Conservation (phyloP, 2,329 filamentous ascomycete genomes). For the Chrysoporthe austroafricana region DNA sequence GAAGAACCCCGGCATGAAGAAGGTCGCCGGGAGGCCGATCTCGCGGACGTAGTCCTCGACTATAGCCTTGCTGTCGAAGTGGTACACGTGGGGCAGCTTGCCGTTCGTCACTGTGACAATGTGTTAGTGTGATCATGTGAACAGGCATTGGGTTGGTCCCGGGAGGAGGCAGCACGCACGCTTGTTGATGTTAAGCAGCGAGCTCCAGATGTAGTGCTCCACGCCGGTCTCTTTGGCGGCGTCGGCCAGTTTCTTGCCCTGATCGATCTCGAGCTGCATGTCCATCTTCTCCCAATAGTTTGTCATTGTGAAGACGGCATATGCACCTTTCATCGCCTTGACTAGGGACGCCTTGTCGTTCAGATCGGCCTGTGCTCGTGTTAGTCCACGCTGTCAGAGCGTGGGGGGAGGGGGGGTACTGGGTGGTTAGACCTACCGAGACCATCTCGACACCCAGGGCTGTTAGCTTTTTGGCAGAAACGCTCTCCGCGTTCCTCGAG, state of each 20-base stretch:
- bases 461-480: conserved; percentile 48
- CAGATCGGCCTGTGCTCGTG: conserved; percentile 48
- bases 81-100: conserved; percentile 46
- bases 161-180: conserved; percentile 35
- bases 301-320: conserved; percentile 57
- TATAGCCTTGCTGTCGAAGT: conserved; percentile 62
- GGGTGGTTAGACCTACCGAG: conserved; percentile 37
- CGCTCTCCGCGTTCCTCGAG: conserved; percentile 52
- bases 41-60: conserved; percentile 58
- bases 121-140: background rate
- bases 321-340: conserved; percentile 48
- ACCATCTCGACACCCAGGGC: conserved; percentile 55
- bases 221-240: conserved; percentile 48
- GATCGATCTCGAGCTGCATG: conserved; percentile 47
- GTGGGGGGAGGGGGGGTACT: too few species aligned
- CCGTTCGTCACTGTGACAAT: conserved; percentile 43
- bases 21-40: conserved; percentile 51
- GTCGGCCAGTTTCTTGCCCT: conserved; percentile 53
- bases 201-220: conserved; percentile 50
- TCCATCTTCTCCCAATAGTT: conserved; percentile 53
- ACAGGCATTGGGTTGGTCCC: background rate
- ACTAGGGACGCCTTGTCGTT: conserved; percentile 49
- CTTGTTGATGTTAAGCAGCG: conserved; percentile 45
- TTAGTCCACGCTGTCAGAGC: background rate
- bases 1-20: conserved; percentile 57